Percentiles rank a stretch among this genome's conserved stretches.
Evolutionary conservation across 192 early-diverging fungal species (phyloP).

Genomic region (Chytriomyces confervae): DNA sequence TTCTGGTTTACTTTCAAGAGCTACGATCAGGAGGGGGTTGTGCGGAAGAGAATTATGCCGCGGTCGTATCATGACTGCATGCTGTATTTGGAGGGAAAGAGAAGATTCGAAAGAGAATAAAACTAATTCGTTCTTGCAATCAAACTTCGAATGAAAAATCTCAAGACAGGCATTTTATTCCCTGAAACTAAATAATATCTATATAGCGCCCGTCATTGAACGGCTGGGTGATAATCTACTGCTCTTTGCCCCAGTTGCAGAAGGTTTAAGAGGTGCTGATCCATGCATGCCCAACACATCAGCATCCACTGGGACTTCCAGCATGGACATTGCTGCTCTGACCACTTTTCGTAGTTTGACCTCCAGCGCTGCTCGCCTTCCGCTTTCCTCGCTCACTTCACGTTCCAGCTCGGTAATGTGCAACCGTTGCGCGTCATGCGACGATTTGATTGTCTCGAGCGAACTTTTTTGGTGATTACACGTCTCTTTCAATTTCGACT

Average conservation of each 20-base stretch:
- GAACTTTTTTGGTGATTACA: not conserved
- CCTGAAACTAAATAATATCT: too few relatives aligned
- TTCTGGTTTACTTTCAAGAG: slow-evolving; percentile 84
- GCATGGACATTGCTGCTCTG: not conserved
- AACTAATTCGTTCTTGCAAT: too few relatives aligned
- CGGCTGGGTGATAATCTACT: too few relatives aligned
- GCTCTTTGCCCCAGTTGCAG: not conserved
- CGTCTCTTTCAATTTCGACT: not conserved
- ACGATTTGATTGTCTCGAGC: slow-evolving; percentile 1
- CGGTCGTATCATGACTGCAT: slow-evolving; percentile 75
- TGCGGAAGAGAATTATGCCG: slow-evolving; percentile 56
- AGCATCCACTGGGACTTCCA: slow-evolving; percentile 23
- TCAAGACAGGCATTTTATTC: too few relatives aligned
- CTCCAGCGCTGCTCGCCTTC: not conserved
- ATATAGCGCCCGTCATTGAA: too few relatives aligned
- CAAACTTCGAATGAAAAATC: too few relatives aligned
- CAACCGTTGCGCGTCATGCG: not conserved
- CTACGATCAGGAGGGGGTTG: slow-evolving; percentile 8
- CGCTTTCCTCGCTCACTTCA: not conserved
- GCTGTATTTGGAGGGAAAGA: slow-evolving; percentile 32
- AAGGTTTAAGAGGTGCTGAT: not conserved
- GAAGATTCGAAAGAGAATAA: slow-evolving; percentile 8
- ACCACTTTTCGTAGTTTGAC: slow-evolving; percentile 6
- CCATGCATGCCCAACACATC: not conserved
- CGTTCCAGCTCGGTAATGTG: slow-evolving; percentile 3